Base-by-base conservation (phyloP, 768 basidiomycete genomes). In the Nidularia pulvinata region DNA sequence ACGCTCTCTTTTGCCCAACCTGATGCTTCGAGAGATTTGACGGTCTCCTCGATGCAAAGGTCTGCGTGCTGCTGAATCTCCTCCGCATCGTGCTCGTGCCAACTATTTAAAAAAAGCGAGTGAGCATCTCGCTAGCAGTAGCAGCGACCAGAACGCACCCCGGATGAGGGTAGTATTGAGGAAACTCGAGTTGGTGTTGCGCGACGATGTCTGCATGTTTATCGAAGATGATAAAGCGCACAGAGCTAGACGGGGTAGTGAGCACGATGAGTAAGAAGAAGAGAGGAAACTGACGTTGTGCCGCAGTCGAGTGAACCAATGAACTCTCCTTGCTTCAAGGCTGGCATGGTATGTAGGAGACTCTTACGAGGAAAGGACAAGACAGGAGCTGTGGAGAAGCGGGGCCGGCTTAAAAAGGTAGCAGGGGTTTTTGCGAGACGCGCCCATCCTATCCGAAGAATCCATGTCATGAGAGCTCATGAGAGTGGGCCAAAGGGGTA, bases 271-370 rank as follows among this genome's bases (percentile, higher is more conserved):
- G 13, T 34, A 25, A 32, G 34, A 34, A 33, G 43, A n/a, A n/a
- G 22, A 53, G 19, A 39, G 33, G 33, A 49, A 34, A 73, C 91
- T 66, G 61, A 95, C 93, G 95, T 97, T 48, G 95, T 97, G 39
- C 95, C 95, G 64, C 95, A 96, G 70, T 97, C 95, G 55, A 97
- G 77, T 48, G 93, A 92, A 52, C 93, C 95, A 44, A 97, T 87
- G 68, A 96, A 94, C 65, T 94, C 86, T 55, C 85, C 86, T 61
- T 83, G 80, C 62, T 82, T 85, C 50, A 72, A 68, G 56, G 61
- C 5, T 44, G 66, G 54, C 68, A 66, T 68, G 34, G 56, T 44
- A 7, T 55, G 45, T 56, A 52, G 14, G 60, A 14, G 19, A 52
- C 30, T 16, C 4, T 13, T 33, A 32, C 42, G 19, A 25, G 11